These are phyloP conservation scores for Akanthomyces dipterigenus DNA, from an alignment of 2,329 filamentous ascomycete species.

Conservation along the genomic window DNA sequence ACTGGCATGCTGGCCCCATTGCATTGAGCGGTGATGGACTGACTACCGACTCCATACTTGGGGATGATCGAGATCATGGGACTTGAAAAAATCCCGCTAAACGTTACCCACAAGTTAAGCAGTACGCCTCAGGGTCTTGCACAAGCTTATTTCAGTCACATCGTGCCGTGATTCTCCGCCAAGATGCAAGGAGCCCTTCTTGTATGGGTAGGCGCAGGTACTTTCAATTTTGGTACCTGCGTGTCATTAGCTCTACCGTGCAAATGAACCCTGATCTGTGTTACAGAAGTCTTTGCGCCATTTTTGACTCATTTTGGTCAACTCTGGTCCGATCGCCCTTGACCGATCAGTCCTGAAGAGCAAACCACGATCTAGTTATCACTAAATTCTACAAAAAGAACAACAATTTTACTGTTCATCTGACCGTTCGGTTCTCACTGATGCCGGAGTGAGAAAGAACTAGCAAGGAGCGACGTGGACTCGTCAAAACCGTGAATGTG, in stretches of 20 bases:
- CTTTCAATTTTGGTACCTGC: not conserved
- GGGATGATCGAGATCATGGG: not conserved
- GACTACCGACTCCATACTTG: not conserved
- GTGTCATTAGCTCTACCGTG: not conserved
- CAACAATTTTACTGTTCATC: too few species aligned
- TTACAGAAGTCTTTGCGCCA: not conserved
- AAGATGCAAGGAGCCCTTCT: not conserved
- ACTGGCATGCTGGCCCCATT: not conserved
- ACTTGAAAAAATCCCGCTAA: not conserved
- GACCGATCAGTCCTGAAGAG: not conserved
- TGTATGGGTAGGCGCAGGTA: not conserved
- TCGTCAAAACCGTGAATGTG: not conserved
- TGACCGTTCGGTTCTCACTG: not conserved
- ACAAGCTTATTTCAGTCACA: not conserved
- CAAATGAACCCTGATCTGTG: not conserved
- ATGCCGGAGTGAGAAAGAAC: not conserved
- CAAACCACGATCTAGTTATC: not conserved
- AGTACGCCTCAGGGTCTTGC: not conserved
- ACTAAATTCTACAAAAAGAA: not conserved
- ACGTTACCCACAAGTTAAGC: conserved; percentile 1
- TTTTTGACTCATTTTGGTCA: not conserved
- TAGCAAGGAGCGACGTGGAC: not conserved
- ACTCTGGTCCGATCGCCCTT: not conserved
- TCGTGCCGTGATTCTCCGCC: not conserved
- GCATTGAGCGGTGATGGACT: not conserved